Evolutionary conservation across 495 filamentous ascomycete genomes (phyloP), one percentile per base, ranked within the genome.

Genomic region (Lepidopterella palustris): DNA sequence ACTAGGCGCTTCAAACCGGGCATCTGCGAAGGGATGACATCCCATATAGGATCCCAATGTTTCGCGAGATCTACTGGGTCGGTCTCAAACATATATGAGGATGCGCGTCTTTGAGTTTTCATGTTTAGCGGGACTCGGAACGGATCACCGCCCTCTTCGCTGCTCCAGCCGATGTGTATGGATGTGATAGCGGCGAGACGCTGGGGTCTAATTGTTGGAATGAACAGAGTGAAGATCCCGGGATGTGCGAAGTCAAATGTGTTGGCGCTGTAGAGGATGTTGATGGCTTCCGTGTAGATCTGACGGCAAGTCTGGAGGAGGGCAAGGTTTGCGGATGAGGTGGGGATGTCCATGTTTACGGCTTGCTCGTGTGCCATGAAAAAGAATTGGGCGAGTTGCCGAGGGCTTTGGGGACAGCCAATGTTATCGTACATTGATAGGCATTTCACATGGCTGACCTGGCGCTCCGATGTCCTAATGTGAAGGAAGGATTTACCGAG

Each of bases 241-340:
- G 28, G 24, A 21, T 27, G 18, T 42, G 5, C 28, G 42, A 57
- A 61, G 51, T 40, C 39, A 23, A 61, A 61, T 6, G 59, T 61
- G 26, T 56, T 57, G 8, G 26, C 20, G 3, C 53, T 40, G 45
- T 61, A 61, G 53, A 61, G 59, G 5, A 57, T 25, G 8, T 52
- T 29, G 23, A 57, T 45, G 0, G 59, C 53, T 45, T 61, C 59
- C 8, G 42, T 23, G 53, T 61, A 61, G 15, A 49, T 24, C 21
- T 49, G 45, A 18, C 45, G 45, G 21, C 45, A 49, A 10, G 45
- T 49, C 45, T 49, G 45, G 15, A 49, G 45, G 15, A 49, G 45
- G 21, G 15, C 45, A 18, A 49, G 11, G n/a, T 49, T 24, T 13
- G 21, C 23, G n/a, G 9, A 18, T 21, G 45, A 49, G 11, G 21